Percentiles rank a stretch among this genome's conserved stretches.
Evolutionary conservation across 306 rosid species (phyloP).

Genomic region (Hippophae tibetana): DNA sequence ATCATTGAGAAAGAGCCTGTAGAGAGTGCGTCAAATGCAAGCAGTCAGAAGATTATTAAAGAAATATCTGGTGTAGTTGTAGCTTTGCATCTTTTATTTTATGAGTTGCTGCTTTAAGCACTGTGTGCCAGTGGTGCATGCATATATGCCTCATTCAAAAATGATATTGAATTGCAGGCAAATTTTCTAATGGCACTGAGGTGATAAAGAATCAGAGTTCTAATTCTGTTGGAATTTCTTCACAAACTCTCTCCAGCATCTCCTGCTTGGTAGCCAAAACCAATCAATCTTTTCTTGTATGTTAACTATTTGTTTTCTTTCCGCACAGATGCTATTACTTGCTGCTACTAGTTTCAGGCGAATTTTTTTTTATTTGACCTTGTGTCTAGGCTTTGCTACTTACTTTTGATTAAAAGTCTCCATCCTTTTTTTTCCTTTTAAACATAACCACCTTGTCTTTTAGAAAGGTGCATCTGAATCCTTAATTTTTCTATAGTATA

Average conservation of each 20-base stretch:
- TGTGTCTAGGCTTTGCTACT: too few relatives aligned
- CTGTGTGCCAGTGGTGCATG: not conserved
- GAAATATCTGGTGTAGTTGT: slow-evolving; percentile 18
- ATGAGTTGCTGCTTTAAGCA: not conserved
- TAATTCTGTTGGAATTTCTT: slow-evolving; percentile 9
- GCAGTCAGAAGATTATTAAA: slow-evolving; percentile 17
- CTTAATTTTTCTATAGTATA: too few relatives aligned
- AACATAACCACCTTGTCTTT: too few relatives aligned
- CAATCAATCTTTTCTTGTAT: slow-evolving; percentile 29
- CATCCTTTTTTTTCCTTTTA: too few relatives aligned
- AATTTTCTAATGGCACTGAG: slow-evolving; percentile 8
- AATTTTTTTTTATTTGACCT: too few relatives aligned
- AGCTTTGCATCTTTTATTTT: slow-evolving; percentile 5
- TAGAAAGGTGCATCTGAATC: too few relatives aligned
- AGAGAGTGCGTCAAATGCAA: slow-evolving; percentile 17
- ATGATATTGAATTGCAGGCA: slow-evolving; percentile 24
- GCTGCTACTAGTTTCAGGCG: not conserved
- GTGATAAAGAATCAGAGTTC: slow-evolving; percentile 16
- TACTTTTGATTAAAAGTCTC: too few relatives aligned
- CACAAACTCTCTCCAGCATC: slow-evolving; percentile 11
- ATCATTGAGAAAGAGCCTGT: slow-evolving; percentile 20
- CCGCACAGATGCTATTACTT: not conserved
- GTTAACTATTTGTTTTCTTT: slow-evolving; percentile 7
- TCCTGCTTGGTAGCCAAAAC: slow-evolving; percentile 30
- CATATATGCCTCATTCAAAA: not conserved